Percentiles rank a stretch among this genome's conserved stretches.
Conservation (phyloP, 257 asterid species). For the Solanum tarijense region DNA sequence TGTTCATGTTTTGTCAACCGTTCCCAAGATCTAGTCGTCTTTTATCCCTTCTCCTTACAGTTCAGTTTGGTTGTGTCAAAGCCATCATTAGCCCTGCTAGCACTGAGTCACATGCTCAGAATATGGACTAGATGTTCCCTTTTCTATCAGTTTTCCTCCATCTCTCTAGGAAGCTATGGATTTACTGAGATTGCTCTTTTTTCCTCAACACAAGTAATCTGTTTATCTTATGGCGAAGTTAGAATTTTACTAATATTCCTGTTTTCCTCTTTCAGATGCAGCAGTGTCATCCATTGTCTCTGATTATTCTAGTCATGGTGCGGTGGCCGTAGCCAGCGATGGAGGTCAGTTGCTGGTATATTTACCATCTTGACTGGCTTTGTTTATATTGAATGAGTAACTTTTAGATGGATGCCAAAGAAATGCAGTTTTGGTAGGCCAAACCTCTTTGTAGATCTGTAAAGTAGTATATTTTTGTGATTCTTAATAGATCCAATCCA, state of each 20-base stretch:
- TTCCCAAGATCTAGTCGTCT: too few relatives aligned
- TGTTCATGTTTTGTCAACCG: too few relatives aligned
- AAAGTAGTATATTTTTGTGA: not conserved
- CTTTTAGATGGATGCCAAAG: not conserved
- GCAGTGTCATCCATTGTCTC: slow-evolving; percentile 47
- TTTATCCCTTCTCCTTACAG: too few relatives aligned
- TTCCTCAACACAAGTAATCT: too few relatives aligned
- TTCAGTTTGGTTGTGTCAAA: too few relatives aligned
- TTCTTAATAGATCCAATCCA: not conserved
- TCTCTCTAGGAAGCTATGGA: too few relatives aligned
- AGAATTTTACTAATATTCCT: not conserved
- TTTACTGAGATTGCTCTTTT: too few relatives aligned
- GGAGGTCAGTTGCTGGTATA: slow-evolving; percentile 57
- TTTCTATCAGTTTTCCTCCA: too few relatives aligned
- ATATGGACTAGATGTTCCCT: too few relatives aligned
- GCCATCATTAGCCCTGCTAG: too few relatives aligned
- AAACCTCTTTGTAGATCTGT: not conserved
- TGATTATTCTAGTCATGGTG: slow-evolving; percentile 43
- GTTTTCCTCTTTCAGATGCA: slow-evolving; percentile 30
- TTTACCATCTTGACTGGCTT: slow-evolving; percentile 27
- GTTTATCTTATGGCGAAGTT: not conserved
- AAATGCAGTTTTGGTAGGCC: not conserved
- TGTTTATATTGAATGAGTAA: not conserved
- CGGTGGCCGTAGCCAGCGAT: slow-evolving; percentile 58
- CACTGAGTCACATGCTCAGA: too few relatives aligned